Percentiles rank a stretch among this genome's conserved stretches.
phyloP scores from a whole-genome alignment of 73 alveolate genomes.

The Blepharisma japonicum region DNA sequence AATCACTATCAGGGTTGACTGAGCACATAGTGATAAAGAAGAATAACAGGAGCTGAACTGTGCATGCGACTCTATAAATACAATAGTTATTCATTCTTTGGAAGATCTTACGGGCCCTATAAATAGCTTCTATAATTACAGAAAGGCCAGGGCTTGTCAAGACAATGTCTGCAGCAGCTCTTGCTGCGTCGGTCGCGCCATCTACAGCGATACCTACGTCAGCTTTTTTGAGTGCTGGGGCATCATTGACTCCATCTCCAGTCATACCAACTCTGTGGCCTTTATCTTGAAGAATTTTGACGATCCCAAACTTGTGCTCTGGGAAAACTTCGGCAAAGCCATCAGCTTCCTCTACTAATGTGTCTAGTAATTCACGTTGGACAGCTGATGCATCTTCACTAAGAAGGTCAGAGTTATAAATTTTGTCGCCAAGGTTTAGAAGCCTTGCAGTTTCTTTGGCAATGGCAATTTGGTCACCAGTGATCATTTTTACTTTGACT shows the following conservation, averaged over 20 bases:
- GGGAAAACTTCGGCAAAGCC: constrained; percentile 39
- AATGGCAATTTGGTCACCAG: constrained; percentile 58
- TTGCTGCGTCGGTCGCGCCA: constrained; percentile 69
- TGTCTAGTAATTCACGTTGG: not conserved
- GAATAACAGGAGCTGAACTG: constrained; percentile 27
- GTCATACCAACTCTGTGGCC: constrained; percentile 52
- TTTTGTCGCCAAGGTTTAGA: constrained; percentile 31
- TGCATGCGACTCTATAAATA: constrained; percentile 33
- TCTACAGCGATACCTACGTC: constrained; percentile 73
- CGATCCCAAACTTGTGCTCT: constrained; percentile 32
- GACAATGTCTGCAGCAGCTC: constrained; percentile 67
- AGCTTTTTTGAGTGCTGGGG: constrained; percentile 66
- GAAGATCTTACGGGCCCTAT: constrained; percentile 27
- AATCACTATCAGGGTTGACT: constrained; percentile 23
- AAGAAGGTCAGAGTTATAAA: constrained; percentile 7
- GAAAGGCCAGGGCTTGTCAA: constrained; percentile 29
- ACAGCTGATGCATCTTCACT: constrained; percentile 21
- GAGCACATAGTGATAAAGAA: constrained; percentile 33
- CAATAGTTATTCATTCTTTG: constrained; percentile 29
- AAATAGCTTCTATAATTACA: constrained; percentile 30
- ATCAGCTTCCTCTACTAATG: constrained; percentile 26
- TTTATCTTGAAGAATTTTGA: constrained; percentile 21
- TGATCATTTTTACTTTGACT: constrained; percentile 53
- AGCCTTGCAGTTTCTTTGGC: constrained; percentile 53
- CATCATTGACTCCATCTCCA: constrained; percentile 76